Evolutionary conservation across 192 early-diverging fungal genomes (phyloP).

Genomic region (Backusella australiensis): DNA sequence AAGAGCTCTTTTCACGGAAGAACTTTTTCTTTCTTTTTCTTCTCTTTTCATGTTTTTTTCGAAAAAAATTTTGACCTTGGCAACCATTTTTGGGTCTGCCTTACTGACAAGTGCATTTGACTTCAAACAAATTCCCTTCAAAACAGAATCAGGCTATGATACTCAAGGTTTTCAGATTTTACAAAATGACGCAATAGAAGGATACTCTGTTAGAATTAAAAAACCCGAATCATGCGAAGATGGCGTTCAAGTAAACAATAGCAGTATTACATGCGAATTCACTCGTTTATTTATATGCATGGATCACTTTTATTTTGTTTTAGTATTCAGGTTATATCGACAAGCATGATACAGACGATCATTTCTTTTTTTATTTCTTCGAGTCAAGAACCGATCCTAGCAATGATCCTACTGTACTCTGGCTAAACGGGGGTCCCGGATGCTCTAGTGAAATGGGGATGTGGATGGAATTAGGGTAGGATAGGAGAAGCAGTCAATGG

Average conservation of each 20-base stretch:
- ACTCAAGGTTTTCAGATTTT: background rate
- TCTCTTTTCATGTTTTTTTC: conserved; percentile 1
- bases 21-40: background rate
- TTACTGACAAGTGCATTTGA: background rate
- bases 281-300: background rate
- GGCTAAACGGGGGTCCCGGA: conserved; percentile 86
- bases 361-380: conserved; percentile 98
- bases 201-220: conserved; percentile 32
- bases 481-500: background rate
- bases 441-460: conserved; percentile 76
- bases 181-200: conserved; percentile 20
- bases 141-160: background rate
- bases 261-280: background rate
- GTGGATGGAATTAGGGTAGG: conserved; percentile 75
- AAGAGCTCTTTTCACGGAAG: background rate
- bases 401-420: conserved; percentile 75
- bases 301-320: background rate
- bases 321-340: conserved; percentile 82
- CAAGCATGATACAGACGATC: conserved; percentile 58
- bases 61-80: background rate
- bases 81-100: background rate
- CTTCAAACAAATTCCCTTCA: background rate
- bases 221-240: conserved; percentile 31
- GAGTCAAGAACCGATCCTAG: conserved; percentile 76
- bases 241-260: conserved; percentile 26